Evolutionary conservation across 2,329 filamentous ascomycete genomes (phyloP), one percentile per base, ranked within the genome.

Genomic region (Verticillium longisporum): DNA sequence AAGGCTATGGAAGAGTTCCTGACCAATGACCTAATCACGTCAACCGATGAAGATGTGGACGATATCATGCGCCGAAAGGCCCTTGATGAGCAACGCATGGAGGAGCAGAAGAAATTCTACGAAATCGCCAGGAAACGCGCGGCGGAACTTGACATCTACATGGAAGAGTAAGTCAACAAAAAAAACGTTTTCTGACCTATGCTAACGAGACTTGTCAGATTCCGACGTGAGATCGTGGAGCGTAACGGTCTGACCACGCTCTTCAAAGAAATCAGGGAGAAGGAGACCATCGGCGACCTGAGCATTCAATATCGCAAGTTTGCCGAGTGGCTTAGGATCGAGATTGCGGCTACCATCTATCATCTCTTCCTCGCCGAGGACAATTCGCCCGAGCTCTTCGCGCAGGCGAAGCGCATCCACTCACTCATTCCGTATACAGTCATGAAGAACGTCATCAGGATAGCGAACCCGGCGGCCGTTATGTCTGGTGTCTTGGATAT

Each of bases 241-340:
- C 77, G 77, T 62, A 92, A 97, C 73, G 95, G 95, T 9, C 83
- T 99, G 50, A 96, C 94, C 0, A 94, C 90, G 72, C 83, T 99
- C 0, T 98, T 99, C 75, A 84, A 89, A 61, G 95, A 98, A 72
- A 96, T 99, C 74, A 90, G 90, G 69, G 88, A 92, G 61, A 98
- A 98, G 78, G 83, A 91, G 62, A 92, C 85, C 4, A 94, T 99
- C 59, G 84, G 86, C 65, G 92, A 97, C 67, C 83, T 99, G 59
- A 96, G 91, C 70, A 88, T 96, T 11, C 93, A 98, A 73, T 98
- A 98, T 74, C 91, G 95, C 70, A 99, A 98, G 73, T 98, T 99
- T 72, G 94, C 94, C 18, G 95, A 99, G 74, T 99, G 95, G 95
- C 80, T 98, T 58, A 88, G 95, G 45, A 99, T 99, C 70, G 95